Evolutionary conservation across 768 basidiomycete species (phyloP).

Genomic region (Mycena latifolia): DNA sequence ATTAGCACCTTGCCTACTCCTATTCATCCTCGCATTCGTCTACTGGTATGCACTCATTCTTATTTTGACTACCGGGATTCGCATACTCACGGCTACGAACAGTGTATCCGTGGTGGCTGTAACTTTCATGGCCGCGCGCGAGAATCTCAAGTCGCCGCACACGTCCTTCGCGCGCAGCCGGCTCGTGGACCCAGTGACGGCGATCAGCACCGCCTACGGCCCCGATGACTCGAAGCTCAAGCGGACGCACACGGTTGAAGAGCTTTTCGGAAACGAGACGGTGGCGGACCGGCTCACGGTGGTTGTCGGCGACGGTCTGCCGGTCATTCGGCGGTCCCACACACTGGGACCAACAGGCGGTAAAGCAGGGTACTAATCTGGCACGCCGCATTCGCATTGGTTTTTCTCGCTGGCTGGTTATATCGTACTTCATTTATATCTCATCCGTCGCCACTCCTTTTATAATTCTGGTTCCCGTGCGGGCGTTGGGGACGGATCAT

Average conservation of each 20-base stretch:
- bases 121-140: neutral
- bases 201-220: constrained; percentile 18
- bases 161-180: neutral
- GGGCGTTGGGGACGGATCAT: too few relatives aligned
- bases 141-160: neutral
- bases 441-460: too few relatives aligned
- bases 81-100: neutral
- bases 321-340: too few relatives aligned
- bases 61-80: neutral
- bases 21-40: neutral
- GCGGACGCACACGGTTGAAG: neutral
- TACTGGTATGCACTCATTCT: constrained; percentile 6
- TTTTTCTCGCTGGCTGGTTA: too few relatives aligned
- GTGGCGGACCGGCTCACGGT: constrained; percentile 4
- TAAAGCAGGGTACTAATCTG: too few relatives aligned
- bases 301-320: neutral
- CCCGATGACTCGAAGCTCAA: constrained; percentile 3
- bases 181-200: constrained; percentile 15
- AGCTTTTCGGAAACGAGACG: constrained; percentile 20
- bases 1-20: constrained; percentile 1
- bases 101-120: neutral
- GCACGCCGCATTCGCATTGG: too few relatives aligned
- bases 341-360: too few relatives aligned
- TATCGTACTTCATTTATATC: too few relatives aligned
- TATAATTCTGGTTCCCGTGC: too few relatives aligned